Evolutionary conservation across 2,329 filamentous ascomycete species (phyloP), one percentile per base, ranked within the genome.

Genomic region (Diaporthe ilicicola): DNA sequence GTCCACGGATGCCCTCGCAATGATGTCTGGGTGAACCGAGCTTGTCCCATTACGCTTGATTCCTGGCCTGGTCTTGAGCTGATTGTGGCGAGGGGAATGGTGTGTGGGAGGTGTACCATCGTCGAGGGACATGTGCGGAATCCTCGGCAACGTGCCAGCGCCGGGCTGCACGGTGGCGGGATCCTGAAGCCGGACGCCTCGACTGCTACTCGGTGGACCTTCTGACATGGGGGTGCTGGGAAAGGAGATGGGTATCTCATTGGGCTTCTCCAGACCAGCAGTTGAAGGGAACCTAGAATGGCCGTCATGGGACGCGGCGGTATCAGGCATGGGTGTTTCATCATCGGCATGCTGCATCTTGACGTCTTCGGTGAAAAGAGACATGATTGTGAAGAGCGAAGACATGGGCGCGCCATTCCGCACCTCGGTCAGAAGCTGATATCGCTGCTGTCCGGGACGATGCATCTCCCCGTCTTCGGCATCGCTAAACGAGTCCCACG

Each of bases 321-420:
- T 75, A 2, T 75, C 75, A 0, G 78, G 74, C 13, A 78, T 77
- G 2, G 80, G 73, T 46, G 73, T 71, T n/a, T 91, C 88, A 5
- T 93, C 91, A n/a, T 92, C 90, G 0, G 91, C 89, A 73, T 91
- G 87, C 27, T 91, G 89, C 42, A 99, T 84, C 74, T 93, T 93
- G 67, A 99, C 91, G 77, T 98, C 95, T 80, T 99, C 96, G 3
- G 96, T 99, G 78, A 99, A 99, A 0, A 99, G 85, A 2, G 95
- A 97, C 82, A 99, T 90, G 75, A 99, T 97, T 0, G 96, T 98
- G 81, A 99, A 99, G 2, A 99, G 83, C 0, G 96, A 99, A 6
- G 96, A 99, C 95, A 99, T 98, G 1, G 97, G 95, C 1, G 96
- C 95, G 17, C 96, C 96, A 77, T 99, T 99, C 77, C 96, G 97